These are phyloP conservation scores for Capsicum rhomboideum DNA, from an alignment of 257 asterid species.

Conservation along the genomic window DNA sequence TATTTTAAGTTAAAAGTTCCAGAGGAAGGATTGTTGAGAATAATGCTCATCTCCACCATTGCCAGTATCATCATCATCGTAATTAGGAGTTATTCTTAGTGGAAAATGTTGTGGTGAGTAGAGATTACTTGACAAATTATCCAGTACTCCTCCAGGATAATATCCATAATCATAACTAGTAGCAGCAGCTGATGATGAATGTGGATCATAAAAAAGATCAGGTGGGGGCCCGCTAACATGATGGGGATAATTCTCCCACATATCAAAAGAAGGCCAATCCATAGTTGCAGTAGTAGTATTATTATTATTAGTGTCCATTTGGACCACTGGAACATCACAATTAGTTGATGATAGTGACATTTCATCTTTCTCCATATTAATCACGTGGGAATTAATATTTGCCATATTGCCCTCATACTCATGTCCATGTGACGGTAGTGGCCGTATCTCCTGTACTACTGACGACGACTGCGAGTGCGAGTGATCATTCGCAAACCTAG, in stretches of 20 bases:
- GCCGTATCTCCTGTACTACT: not conserved
- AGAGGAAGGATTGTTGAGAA: conserved; percentile 4
- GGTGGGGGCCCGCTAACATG: not conserved
- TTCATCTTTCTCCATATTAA: not conserved
- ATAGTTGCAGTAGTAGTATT: not conserved
- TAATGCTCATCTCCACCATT: not conserved
- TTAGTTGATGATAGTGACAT: not conserved
- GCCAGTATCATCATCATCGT: not conserved
- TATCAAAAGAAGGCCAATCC: not conserved
- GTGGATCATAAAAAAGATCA: not conserved
- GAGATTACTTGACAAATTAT: not conserved
- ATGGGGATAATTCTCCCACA: not conserved
- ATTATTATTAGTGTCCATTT: not conserved
- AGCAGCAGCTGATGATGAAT: not conserved
- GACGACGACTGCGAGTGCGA: not conserved
- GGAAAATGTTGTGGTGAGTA: not conserved
- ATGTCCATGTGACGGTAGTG: not conserved
- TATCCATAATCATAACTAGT: not conserved
- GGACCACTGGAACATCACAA: not conserved
- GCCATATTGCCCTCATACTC: not conserved
- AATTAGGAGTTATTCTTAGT: not conserved
- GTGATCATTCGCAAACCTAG: not conserved
- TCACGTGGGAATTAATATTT: not conserved
- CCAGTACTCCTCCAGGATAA: not conserved
- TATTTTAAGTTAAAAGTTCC: conserved; percentile 3